Percentiles rank a stretch among this genome's conserved stretches.
phyloP scores from a whole-genome alignment of 768 basidiomycete genomes.

The Boletus bicolor region DNA sequence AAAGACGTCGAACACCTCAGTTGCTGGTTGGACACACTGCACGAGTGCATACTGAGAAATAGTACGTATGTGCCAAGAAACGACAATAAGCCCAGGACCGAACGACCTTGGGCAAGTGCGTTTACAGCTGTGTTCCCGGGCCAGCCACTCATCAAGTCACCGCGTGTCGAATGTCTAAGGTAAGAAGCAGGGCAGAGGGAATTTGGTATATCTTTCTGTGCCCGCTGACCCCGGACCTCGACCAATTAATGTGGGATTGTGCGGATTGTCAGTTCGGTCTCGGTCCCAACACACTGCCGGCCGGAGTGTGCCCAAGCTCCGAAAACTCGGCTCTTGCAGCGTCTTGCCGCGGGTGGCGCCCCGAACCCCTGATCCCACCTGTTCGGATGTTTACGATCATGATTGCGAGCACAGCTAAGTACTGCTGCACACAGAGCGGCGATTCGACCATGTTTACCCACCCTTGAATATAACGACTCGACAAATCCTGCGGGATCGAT shows the following conservation, averaged over 20 bases:
- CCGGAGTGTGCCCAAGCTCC: not conserved
- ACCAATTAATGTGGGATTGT: not conserved
- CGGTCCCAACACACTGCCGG: not conserved
- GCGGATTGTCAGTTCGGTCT: not conserved
- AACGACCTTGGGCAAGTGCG: not conserved
- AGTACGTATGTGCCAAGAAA: not conserved
- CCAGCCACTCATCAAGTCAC: not conserved
- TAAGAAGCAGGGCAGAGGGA: slow-evolving; percentile 1
- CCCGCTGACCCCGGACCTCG: not conserved
- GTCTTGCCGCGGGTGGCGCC: too few species aligned
- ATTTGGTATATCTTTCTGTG: too few species aligned
- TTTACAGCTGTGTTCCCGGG: not conserved
- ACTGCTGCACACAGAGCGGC: too few species aligned
- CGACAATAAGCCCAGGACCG: not conserved
- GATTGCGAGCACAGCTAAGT: too few species aligned
- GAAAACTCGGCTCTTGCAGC: not conserved
- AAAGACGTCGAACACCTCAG: slow-evolving; percentile 1
- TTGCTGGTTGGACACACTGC: not conserved
- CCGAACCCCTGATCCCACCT: too few species aligned
- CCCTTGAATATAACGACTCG: too few species aligned
- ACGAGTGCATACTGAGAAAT: not conserved
- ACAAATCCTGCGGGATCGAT: too few species aligned
- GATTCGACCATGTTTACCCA: too few species aligned
- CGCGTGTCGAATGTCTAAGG: not conserved
- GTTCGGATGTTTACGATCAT: too few species aligned